phyloP scores from a whole-genome alignment of 257 asterid genomes.

The Penstemon eatonii region DNA sequence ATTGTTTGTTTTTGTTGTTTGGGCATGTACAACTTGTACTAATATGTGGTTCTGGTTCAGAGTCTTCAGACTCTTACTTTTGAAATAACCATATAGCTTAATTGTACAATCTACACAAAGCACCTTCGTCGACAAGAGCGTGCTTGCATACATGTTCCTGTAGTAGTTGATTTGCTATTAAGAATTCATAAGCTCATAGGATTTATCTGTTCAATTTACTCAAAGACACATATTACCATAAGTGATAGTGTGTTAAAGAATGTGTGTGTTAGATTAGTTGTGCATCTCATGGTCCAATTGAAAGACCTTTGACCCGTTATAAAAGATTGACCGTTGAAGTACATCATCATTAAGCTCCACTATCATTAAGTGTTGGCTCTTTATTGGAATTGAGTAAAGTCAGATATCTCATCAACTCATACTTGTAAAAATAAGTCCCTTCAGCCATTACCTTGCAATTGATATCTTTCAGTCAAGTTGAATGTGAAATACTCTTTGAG shows the following conservation, averaged over 20 bases:
- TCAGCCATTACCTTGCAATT: constrained; percentile 6
- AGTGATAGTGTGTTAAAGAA: not conserved
- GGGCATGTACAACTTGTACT: no score
- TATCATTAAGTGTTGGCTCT: constrained; percentile 14
- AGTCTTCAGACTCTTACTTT: no score
- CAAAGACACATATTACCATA: not conserved
- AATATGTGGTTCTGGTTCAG: no score
- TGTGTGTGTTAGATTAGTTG: not conserved
- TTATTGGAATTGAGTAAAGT: not conserved
- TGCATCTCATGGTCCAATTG: not conserved
- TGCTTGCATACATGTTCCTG: constrained; percentile 7
- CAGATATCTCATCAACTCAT: constrained; percentile 16
- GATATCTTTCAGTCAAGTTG: not conserved
- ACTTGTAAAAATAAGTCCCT: not conserved
- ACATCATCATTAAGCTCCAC: constrained; percentile 8
- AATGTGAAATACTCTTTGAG: not conserved
- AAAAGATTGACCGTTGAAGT: not conserved
- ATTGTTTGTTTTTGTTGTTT: no score
- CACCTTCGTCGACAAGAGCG: not conserved
- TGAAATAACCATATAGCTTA: no score
- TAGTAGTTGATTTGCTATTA: constrained; percentile 11
- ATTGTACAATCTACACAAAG: not conserved
- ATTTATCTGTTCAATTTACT: not conserved
- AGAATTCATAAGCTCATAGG: not conserved
- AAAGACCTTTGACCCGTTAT: not conserved